Percentiles rank a stretch among this genome's conserved stretches.
Conservation (phyloP, 768 basidiomycete genomes). For the Heimioporus sp. region DNA sequence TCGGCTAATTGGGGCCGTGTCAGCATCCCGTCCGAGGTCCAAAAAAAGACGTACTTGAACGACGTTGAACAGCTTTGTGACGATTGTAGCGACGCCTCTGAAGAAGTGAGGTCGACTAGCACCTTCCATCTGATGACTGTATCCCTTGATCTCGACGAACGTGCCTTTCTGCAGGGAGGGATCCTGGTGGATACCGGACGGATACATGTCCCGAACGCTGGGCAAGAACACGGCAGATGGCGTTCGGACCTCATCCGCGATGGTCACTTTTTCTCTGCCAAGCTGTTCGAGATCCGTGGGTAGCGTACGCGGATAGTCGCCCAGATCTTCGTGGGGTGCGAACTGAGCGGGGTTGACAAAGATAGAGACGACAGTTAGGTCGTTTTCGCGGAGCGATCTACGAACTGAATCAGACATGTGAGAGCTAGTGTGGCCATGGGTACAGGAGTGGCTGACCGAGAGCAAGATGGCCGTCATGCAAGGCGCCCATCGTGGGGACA, state of each 20-base stretch:
- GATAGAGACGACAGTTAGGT: slow-evolving; percentile 88
- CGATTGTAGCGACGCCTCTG: slow-evolving; percentile 91
- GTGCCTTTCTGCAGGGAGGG: slow-evolving; percentile 76
- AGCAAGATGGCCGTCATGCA: slow-evolving; percentile 91
- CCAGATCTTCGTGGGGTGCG: slow-evolving; percentile 91
- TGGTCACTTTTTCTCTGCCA: slow-evolving; percentile 32
- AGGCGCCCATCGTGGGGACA: slow-evolving; percentile 97
- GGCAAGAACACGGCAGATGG: slow-evolving; percentile 81
- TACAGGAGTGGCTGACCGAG: slow-evolving; percentile 59
- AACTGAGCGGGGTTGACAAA: slow-evolving; percentile 99
- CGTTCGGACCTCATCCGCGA: slow-evolving; percentile 35
- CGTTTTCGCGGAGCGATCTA: slow-evolving; percentile 72
- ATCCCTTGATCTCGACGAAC: slow-evolving; percentile 90
- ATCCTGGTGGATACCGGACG: slow-evolving; percentile 83
- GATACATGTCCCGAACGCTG: slow-evolving; percentile 82
- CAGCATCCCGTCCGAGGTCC: neutral
- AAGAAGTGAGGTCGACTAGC: slow-evolving; percentile 86
- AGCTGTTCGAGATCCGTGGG: slow-evolving; percentile 70
- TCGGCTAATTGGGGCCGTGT: slow-evolving; percentile 49
- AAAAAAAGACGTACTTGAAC: slow-evolving; percentile 57
- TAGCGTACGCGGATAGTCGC: slow-evolving; percentile 87
- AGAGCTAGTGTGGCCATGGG: neutral
- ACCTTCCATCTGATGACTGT: slow-evolving; percentile 92
- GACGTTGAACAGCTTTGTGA: slow-evolving; percentile 92
- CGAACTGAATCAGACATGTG: slow-evolving; percentile 50